phyloP scores from a whole-genome alignment of 345 rosid genomes.

The Sisymbrium irio region DNA sequence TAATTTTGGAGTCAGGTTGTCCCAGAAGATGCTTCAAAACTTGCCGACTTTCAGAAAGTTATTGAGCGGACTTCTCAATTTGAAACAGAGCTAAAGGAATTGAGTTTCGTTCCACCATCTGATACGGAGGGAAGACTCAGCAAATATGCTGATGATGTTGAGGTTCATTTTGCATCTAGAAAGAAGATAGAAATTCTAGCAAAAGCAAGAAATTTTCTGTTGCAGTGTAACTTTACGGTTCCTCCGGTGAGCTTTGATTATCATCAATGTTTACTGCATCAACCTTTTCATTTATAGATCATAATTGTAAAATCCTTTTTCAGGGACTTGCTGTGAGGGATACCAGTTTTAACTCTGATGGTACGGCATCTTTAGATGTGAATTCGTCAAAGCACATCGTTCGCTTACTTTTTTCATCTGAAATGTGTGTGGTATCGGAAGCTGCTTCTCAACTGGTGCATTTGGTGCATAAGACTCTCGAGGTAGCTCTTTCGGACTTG shows the following conservation, averaged over 20 bases:
- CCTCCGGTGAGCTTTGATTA: conserved; percentile 56
- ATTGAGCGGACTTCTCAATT: conserved; percentile 64
- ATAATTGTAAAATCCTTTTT: conserved; percentile 21
- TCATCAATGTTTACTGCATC: neutral
- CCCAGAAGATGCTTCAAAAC: conserved; percentile 91
- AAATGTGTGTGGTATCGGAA: conserved; percentile 73
- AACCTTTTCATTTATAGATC: conserved; percentile 12
- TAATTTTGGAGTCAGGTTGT: conserved; percentile 75
- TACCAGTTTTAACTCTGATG: conserved; percentile 35
- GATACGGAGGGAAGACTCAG: conserved; percentile 74
- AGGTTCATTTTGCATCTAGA: conserved; percentile 92
- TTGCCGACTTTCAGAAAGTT: conserved; percentile 80
- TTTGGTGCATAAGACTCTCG: conserved; percentile 76
- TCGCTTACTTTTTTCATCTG: conserved; percentile 73
- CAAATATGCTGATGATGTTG: conserved; percentile 80
- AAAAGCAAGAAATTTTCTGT: conserved; percentile 79
- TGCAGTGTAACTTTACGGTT: conserved; percentile 69
- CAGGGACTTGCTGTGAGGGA: conserved; percentile 55
- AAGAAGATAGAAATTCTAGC: conserved; percentile 83
- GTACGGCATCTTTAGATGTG: conserved; percentile 19
- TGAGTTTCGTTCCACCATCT: conserved; percentile 65
- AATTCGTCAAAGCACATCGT: conserved; percentile 53
- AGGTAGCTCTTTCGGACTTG: conserved; percentile 42
- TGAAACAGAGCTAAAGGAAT: conserved; percentile 63
- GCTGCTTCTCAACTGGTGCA: conserved; percentile 84